These are phyloP conservation scores for Suhomyces sp. DNA, from an alignment of 805 yeast genomes.

Conservation along the genomic window DNA sequence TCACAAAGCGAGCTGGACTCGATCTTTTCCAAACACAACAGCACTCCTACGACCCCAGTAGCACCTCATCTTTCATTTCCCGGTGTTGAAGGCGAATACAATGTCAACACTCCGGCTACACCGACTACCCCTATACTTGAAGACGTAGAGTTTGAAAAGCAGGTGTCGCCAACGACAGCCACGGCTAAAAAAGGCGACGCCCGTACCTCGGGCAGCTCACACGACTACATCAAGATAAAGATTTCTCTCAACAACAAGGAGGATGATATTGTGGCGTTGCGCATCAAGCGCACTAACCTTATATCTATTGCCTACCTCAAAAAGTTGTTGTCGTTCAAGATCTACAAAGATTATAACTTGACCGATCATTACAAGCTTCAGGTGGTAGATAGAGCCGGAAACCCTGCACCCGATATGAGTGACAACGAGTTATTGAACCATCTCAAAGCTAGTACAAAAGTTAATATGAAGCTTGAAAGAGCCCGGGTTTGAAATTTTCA, in stretches of 20 bases:
- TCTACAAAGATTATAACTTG: slow-evolving; percentile 29
- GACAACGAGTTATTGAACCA: slow-evolving; percentile 15
- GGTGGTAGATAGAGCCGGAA: slow-evolving; percentile 10
- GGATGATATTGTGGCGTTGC: slow-evolving; percentile 29
- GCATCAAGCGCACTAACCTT: slow-evolving; percentile 22
- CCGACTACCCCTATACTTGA: slow-evolving; percentile 16
- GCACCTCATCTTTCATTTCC: not conserved
- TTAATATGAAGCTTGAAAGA: slow-evolving; percentile 22
- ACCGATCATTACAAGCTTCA: slow-evolving; percentile 26
- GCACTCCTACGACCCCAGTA: slow-evolving; percentile 5
- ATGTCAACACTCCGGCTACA: slow-evolving; percentile 4
- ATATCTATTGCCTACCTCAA: slow-evolving; percentile 25
- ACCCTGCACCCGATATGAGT: slow-evolving; percentile 9
- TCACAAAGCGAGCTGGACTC: slow-evolving; percentile 11
- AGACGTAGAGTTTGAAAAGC: slow-evolving; percentile 7
- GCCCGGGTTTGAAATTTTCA: slow-evolving; percentile 10
- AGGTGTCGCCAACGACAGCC: slow-evolving; percentile 1
- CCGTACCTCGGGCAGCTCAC: not conserved
- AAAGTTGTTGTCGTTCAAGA: slow-evolving; percentile 25
- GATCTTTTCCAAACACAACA: slow-evolving; percentile 9
- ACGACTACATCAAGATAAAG: slow-evolving; percentile 24
- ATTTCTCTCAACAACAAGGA: slow-evolving; percentile 24
- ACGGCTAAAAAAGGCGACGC: not conserved
- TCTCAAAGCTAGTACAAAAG: slow-evolving; percentile 21
- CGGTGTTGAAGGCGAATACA: slow-evolving; percentile 1